A percentile compares a stretch with the other conserved stretches of the same genome.
Evolutionary conservation across 2,329 filamentous ascomycete species (phyloP).

Genomic region (Byssoonygena ceratinophila): DNA sequence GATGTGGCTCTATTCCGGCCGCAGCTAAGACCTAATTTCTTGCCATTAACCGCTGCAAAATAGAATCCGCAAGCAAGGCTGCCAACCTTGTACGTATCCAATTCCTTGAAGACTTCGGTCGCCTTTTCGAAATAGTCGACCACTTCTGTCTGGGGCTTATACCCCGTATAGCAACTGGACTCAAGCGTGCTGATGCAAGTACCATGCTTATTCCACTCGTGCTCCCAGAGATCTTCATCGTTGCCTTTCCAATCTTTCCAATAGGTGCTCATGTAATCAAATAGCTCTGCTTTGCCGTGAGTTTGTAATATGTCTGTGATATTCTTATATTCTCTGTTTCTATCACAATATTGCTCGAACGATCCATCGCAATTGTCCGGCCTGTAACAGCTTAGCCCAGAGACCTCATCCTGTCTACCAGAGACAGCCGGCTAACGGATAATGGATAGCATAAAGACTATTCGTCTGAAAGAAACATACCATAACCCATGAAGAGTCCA

Average conservation of each 20-base stretch:
- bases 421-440: background rate
- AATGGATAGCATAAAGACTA: background rate
- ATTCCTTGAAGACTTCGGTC: conserved; percentile 45
- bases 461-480: conserved; percentile 24
- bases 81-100: conserved; percentile 44
- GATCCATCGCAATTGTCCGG: conserved; percentile 48
- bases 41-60: background rate
- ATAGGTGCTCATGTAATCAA: conserved; percentile 50
- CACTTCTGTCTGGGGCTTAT: conserved; percentile 46
- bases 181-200: conserved; percentile 62
- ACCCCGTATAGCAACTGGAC: conserved; percentile 52
- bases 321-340: conserved; percentile 45
- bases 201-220: conserved; percentile 63
- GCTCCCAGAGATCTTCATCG: conserved; percentile 53
- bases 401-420: background rate
- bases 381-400: conserved; percentile 22
- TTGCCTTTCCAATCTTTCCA: conserved; percentile 49
- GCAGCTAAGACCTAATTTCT: conserved; percentile 30
- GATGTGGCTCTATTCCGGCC: conserved; percentile 46
- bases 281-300: conserved; percentile 41
- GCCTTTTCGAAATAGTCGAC: conserved; percentile 48
- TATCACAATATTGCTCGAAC: conserved; percentile 48
- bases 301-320: conserved; percentile 46
- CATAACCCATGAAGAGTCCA: conserved; percentile 52
- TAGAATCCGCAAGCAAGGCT: background rate